Base-by-base conservation (phyloP, 768 basidiomycete genomes). In the Austroboletus festivus region DNA sequence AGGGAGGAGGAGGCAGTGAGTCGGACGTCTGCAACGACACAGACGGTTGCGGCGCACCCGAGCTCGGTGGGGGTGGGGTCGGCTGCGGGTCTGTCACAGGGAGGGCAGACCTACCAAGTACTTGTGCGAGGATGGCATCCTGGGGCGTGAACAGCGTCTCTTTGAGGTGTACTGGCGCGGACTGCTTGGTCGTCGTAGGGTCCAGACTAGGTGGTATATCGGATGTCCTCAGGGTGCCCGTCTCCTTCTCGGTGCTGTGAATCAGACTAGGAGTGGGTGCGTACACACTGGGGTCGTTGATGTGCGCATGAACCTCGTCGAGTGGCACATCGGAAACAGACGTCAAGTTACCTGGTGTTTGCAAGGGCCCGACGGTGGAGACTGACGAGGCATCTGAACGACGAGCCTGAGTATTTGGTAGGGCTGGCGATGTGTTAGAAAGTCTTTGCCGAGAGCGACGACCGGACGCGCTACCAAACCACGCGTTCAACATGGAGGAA, bases 41-140 rank as follows among this genome's bases (percentile, higher is more conserved):
- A 0, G 61, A 46, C 2, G 52, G 54, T 3, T 51, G 61, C n/a
- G 39, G 53, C 5, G 33, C 37, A 10, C 19, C 43, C 37, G 50
- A 44, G 15, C n/a, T n/a, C n/a, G 40, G 45, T 15, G 40, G 40
- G 13, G 51, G 42, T 20, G 48, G 18, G n/a, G 49, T 38, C n/a
- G n/a, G 1, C 22, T 12, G 28, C 16, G 45, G 3, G 15, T n/a
- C n/a, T n/a, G n/a, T n/a, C n/a, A n/a, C 34, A 10, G 51, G 45
- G 18, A 33, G 40, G 24, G 34, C 31, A 9, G 53, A 51, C 26
- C 38, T 55, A 38, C 58, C 49, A 18, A 63, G 45, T 44, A 60
- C 68, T 46, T 78, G 77, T 24, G 79, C 75, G n/a, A 87, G 63
- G 42, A 82, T 64, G 19, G 73, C 73, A 63, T 87, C 85, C 56